These are phyloP conservation scores for Colletotrichum tabaci DNA, from an alignment of 2,329 filamentous ascomycete genomes.

Conservation along the genomic window DNA sequence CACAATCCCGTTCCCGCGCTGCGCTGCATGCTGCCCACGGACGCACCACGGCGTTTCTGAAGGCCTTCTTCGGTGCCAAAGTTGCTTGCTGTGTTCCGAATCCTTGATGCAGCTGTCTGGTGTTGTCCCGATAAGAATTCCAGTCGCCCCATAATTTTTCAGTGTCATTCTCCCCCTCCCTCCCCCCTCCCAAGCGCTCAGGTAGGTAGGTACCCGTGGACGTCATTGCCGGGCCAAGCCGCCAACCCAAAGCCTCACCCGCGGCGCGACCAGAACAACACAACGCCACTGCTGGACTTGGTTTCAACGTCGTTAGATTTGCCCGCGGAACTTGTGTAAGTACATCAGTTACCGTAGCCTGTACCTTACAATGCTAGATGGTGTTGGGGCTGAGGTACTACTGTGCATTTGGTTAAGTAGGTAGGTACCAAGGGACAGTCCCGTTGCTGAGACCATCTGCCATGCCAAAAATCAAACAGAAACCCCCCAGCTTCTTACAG, in stretches of 20 bases:
- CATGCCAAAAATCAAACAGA: conserved; percentile 23
- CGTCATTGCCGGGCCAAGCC: conserved; percentile 33
- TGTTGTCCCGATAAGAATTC: conserved; percentile 26
- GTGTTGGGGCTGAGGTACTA: no score
- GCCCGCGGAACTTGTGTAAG: conserved; percentile 12
- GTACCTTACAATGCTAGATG: no score
- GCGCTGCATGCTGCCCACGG: background rate
- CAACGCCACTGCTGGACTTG: conserved; percentile 7
- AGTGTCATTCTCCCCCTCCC: background rate
- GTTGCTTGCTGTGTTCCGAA: background rate
- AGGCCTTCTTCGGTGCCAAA: background rate
- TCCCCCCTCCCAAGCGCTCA: no score
- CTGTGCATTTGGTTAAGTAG: background rate
- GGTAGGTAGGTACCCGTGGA: background rate
- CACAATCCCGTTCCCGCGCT: conserved; percentile 22
- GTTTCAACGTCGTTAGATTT: conserved; percentile 19
- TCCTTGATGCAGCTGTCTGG: background rate
- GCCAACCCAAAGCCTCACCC: conserved; percentile 34
- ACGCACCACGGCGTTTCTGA: background rate
- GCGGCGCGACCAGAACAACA: conserved; percentile 5
- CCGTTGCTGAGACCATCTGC: conserved; percentile 6
- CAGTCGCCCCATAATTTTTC: conserved; percentile 24
- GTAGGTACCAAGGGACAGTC: conserved; percentile 1
- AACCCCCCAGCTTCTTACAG: conserved; percentile 3
- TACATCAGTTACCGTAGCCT: background rate